Evolutionary conservation across 306 rosid species (phyloP), one percentile per base, ranked within the genome.

Genomic region (Neltuma alba): DNA sequence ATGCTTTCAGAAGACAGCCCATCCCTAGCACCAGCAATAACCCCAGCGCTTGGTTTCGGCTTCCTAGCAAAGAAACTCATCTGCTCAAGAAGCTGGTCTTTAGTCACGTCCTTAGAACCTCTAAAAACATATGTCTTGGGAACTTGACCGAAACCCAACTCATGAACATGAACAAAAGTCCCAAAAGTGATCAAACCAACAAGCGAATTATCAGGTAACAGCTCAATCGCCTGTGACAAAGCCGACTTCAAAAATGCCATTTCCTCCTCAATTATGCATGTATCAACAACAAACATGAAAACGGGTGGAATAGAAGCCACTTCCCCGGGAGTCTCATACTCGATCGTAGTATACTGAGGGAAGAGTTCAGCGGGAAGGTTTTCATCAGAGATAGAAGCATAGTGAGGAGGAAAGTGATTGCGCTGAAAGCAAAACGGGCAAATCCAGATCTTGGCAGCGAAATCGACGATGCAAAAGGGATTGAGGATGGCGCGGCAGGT

Each of bases 401-500:
- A 95, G 74, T 90, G 92, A 0, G 92, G 94, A 0, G 99, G 99
- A 75, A 95, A 95, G 71, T 93, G 97, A 61, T 95, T 95, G 64
- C 99, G 96, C 40, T 89, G 93, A 79, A 91, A 95, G 85, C 98
- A 93, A 71, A 95, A 91, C 0, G 98, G 98, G 75, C 99, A 95
- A 85, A 91, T 95, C 99, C 99, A 95, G 94, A 95, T 91, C 94
- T 90, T 91, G 74, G 99, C 99, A 40, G 87, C 91, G 86, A 89
- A 95, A 70, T 95, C 99, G 76, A 95, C 98, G 80, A 91, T 91
- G 81, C 92, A 91, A 84, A 93, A 95, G 10, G 99, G 97, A 34
- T 95, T 95, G 83, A 95, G 98, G 30, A 95, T 69, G 61, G 98
- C 78, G 68, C 99, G 99, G 75, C 99, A 95, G 1, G 92, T 91